phyloP scores from a whole-genome alignment of 352 stramenopile genomes.

The Pythium aristosporum region DNA sequence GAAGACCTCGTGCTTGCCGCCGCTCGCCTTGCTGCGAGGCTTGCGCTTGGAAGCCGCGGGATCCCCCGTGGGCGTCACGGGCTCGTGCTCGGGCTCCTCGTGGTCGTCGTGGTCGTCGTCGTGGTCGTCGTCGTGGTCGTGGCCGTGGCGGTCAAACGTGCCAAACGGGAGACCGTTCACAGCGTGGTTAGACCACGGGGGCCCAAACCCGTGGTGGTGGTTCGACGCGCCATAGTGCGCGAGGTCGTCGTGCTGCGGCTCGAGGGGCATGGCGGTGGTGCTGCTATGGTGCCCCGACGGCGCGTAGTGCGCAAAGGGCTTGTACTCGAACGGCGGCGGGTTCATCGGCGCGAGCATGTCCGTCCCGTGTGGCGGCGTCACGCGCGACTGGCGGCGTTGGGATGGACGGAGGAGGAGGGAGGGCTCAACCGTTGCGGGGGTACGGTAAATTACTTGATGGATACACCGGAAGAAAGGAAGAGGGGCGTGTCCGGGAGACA shows the following conservation, averaged over 20 bases:
- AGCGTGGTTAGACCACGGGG: conserved; percentile 1
- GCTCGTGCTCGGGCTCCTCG: conserved; percentile 1
- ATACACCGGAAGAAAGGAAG: conserved; percentile 2
- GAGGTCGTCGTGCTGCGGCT: conserved; percentile 15
- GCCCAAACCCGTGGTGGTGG: conserved; percentile 1
- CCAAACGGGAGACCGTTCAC: not conserved
- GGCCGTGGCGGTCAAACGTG: not conserved
- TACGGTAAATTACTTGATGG: conserved; percentile 2
- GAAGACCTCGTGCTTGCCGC: conserved; percentile 49
- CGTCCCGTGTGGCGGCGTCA: not conserved
- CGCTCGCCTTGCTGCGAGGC: conserved; percentile 17
- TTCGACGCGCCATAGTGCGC: not conserved
- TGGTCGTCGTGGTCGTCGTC: conserved; percentile 4
- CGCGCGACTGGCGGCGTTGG: not conserved
- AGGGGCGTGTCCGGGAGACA: not conserved
- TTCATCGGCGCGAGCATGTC: conserved; percentile 22
- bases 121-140: conserved; percentile 7
- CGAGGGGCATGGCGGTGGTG: not conserved
- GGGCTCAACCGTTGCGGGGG: not conserved
- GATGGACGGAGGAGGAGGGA: not conserved
- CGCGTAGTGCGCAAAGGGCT: not conserved
- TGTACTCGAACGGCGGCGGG: conserved; percentile 16
- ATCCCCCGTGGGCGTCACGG: conserved; percentile 9
- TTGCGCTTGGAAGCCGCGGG: conserved; percentile 39
- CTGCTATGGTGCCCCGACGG: not conserved